A percentile compares a stretch with the other conserved stretches of the same genome.
Conservation (phyloP, 2,329 filamentous ascomycete genomes). For the Teratosphaeria gauchensis region DNA sequence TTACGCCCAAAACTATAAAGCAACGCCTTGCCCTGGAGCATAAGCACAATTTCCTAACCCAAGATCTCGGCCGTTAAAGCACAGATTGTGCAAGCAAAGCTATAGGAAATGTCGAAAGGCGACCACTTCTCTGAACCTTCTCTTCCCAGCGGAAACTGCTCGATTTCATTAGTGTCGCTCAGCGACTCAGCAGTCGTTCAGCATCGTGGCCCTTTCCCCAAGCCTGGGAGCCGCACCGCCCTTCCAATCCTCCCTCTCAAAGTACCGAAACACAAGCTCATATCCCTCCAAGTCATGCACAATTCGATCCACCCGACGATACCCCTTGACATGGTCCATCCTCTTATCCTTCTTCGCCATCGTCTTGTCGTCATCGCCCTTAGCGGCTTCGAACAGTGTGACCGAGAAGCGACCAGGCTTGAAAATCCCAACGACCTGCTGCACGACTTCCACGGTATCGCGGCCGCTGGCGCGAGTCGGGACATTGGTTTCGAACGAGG, state of each 20-base stretch:
- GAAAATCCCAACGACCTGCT: constrained; percentile 93
- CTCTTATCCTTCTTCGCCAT: constrained; percentile 36
- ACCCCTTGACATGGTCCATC: constrained; percentile 75
- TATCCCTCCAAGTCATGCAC: constrained; percentile 97
- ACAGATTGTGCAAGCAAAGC: neutral
- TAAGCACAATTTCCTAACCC: neutral
- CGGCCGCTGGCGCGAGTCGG: constrained; percentile 69
- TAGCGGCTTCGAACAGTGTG: constrained; percentile 88
- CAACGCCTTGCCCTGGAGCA: neutral
- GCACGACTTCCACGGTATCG: constrained; percentile 79
- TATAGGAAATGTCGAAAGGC: neutral
- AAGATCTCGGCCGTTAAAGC: neutral
- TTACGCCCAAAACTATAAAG: neutral
- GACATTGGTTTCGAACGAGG: constrained; percentile 97
- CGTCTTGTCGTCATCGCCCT: constrained; percentile 27
- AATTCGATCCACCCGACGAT: constrained; percentile 83
- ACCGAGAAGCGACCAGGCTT: constrained; percentile 96
- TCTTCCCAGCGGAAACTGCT: neutral
- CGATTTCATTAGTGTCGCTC: neutral
- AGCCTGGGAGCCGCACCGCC: constrained; percentile 54
- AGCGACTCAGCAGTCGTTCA: neutral
- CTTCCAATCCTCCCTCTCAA: constrained; percentile 73
- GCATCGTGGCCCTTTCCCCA: constrained; percentile 37
- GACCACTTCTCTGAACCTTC: neutral
- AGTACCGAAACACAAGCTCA: constrained; percentile 92